Evolutionary conservation across 768 basidiomycete genomes (phyloP).

Genomic region (Boletus tomentosulus): DNA sequence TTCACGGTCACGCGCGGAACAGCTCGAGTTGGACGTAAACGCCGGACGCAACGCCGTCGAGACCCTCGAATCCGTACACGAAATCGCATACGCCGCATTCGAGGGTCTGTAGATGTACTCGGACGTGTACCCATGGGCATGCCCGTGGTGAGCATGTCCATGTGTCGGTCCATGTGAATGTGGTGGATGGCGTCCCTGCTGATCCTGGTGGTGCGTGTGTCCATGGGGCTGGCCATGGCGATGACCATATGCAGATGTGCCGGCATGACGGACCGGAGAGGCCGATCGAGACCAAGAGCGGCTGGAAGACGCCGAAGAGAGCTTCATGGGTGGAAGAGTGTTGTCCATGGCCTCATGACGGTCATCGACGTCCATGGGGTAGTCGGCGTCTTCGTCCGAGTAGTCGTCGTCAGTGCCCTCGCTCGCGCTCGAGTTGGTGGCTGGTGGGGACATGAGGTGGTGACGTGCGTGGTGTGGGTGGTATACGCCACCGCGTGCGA

Average conservation of each 20-base stretch:
- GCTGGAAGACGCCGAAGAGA: conserved; percentile 8
- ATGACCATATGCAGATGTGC: background rate
- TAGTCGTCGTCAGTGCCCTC: conserved; percentile 14
- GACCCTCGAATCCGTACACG: conserved; percentile 31
- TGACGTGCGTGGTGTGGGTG: background rate
- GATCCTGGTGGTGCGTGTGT: conserved; percentile 14
- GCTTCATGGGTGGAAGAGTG: background rate
- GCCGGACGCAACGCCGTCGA: conserved; percentile 32
- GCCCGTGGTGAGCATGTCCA: background rate
- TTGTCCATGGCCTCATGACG: background rate
- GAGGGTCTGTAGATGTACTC: conserved; percentile 30
- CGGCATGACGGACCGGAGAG: conserved; percentile 19
- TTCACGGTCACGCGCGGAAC: conserved; percentile 15
- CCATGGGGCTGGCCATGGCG: conserved; percentile 10
- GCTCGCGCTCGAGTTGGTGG: conserved; percentile 27
- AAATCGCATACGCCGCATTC: conserved; percentile 29
- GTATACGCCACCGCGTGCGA: conserved; percentile 9
- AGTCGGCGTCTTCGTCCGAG: conserved; percentile 23
- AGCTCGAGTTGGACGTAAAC: conserved; percentile 25
- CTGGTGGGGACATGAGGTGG: conserved; percentile 27
- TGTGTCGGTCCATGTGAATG: background rate
- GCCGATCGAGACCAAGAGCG: conserved; percentile 28
- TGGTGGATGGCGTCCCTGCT: conserved; percentile 11
- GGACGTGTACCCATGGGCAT: background rate
- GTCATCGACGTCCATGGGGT: conserved; percentile 22